phyloP scores from a whole-genome alignment of 1,284 basidiomycete genomes.

The Apiotrichum veenhuisii region DNA sequence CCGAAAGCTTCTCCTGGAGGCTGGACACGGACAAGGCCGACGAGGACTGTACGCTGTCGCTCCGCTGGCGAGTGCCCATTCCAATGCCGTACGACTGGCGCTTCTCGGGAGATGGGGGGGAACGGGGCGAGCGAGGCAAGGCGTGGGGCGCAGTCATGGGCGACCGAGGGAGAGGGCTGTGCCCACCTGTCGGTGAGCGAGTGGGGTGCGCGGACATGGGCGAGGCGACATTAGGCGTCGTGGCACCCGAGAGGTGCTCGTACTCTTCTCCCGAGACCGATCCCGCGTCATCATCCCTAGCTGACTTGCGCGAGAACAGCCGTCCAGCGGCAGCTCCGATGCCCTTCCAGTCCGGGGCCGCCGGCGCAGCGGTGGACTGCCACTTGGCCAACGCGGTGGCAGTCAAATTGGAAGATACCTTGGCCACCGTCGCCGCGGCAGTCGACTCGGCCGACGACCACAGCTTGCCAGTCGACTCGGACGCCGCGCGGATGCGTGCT shows the following conservation, averaged over 20 bases:
- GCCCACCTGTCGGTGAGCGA: too few relatives aligned
- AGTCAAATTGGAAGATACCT: conserved; percentile 23
- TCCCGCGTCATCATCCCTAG: conserved; percentile 13
- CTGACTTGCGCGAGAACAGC: conserved; percentile 2
- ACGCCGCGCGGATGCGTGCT: conserved; percentile 13
- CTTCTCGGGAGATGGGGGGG: background rate
- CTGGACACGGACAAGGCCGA: conserved; percentile 22
- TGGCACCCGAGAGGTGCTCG: conserved; percentile 5
- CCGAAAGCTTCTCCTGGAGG: conserved; percentile 23
- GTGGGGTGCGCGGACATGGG: background rate
- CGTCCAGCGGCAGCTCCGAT: conserved; percentile 14
- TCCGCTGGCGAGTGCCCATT: conserved; percentile 6
- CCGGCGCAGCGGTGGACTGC: conserved; percentile 9
- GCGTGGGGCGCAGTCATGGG: background rate
- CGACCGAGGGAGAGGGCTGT: too few relatives aligned
- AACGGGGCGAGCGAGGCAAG: background rate
- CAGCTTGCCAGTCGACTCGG: conserved; percentile 11
- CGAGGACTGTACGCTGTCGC: conserved; percentile 16
- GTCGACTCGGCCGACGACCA: conserved; percentile 23
- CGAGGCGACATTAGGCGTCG: background rate
- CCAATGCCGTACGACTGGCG: background rate
- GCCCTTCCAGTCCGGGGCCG: conserved; percentile 17
- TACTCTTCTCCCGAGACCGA: conserved; percentile 18
- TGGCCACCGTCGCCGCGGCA: conserved; percentile 24
- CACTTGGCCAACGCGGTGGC: conserved; percentile 25